Evolutionary conservation across 2,329 filamentous ascomycete species (phyloP), one percentile per base, ranked within the genome.

Genomic region (Epichloe sp.): DNA sequence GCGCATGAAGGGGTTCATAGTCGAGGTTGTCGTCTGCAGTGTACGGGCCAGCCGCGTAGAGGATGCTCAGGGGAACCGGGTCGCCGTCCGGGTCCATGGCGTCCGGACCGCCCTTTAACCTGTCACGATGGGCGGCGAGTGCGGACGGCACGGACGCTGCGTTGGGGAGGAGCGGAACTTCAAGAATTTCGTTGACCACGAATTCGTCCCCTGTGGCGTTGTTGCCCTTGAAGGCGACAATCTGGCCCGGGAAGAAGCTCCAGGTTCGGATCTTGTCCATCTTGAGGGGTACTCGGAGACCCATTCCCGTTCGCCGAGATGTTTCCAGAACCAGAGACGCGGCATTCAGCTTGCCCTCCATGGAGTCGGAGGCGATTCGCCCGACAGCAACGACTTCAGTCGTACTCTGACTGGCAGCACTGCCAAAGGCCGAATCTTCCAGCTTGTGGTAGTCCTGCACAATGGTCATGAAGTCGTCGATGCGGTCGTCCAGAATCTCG

Each of bases 161-260:
- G 54, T 77, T 82, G 3, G 82, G 82, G 14, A 95, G 75, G 3
- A 88, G 72, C 2, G 93, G 93, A 2, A 88, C 69, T 1, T 83
- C 72, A 6, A 97, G 74, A 3, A 93, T 69, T 61, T 96, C 82
- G 36, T 78, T 82, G 35, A 93, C 88, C 1, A 82, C 78, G 59
- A 97, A 96, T 59, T 86, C 84, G 38, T 82, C 78, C 0, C 91
- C 91, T 0, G 88, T 88, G 19, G 88, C 82, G 63, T 98, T 98
- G 59, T 82, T 88, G 7, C 93, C 93, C 54, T 78, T 78, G 31
- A 97, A 69, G 6, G 91, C 93, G 34, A 95, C 88, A 49, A 97
- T 88, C 63, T 97, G 90, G 5, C 93, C 93, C 0, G 91, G 93
- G 64, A 97, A 97, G 71, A 97, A 88, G 63, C 88, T 85, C 68